Evolutionary conservation across 2,329 filamentous ascomycete species (phyloP), one percentile per base, ranked within the genome.

Genomic region (Cercospora sp.): DNA sequence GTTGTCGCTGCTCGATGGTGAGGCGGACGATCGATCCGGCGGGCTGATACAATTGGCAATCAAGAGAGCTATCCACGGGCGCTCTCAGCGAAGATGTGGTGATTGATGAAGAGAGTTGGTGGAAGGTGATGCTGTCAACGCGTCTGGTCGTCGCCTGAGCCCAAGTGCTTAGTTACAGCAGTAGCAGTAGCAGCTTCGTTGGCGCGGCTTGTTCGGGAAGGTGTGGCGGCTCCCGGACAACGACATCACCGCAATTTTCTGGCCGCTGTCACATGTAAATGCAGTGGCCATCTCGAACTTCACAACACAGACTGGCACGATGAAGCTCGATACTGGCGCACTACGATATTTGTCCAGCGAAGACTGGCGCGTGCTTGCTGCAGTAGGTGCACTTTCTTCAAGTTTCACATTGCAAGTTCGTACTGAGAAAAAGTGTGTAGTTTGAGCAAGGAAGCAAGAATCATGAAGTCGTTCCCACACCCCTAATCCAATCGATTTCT

Each of bases 321-420:
- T 99, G 95, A 96, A 95, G 85, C 89, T 99, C 79, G 93, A 99
- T 79, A 94, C 94, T 60, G 93, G 93, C 79, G 90, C 92, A 60
- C 90, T 99, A 83, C 93, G 96, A 79, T 94, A 99, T 81, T 87
- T 99, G 79, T 90, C 91, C 61, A 83, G 88, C 16, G 95, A 98
- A 81, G 95, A 99, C 84, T 99, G 96, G 93, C 89, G 91, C 75
- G 94, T 97, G 70, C 90, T 99, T 70, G 90, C 92, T 77, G 95
- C 93, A 75, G 94, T 96, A 89, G 70, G 88, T 81, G 68, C 72
- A 65, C 33, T 67, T 61, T 30, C 61, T 42, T 39, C 28, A 36
- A 16, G 6, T 36, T 20, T 53, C 42, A 26, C 13, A 5, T 7
- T 3, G 6, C 12, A 20, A 8, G 33, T 58, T 60, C 31, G 48